Base-by-base conservation (phyloP, 176 grass and related monocot species). In the Bromus sterilis region DNA sequence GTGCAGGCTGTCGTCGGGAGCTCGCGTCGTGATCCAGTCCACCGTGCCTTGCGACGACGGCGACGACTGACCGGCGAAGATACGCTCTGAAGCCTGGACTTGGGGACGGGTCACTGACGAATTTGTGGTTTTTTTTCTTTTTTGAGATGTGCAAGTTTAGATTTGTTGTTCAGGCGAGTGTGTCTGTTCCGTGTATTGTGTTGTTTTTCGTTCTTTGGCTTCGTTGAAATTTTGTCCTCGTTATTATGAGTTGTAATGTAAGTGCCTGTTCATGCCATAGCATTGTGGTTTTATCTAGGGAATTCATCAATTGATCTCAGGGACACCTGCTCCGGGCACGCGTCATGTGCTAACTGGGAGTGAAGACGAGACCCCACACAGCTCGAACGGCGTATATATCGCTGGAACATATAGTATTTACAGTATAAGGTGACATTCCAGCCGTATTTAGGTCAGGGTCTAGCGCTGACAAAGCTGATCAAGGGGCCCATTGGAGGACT, bases 1-100 rank as follows among this genome's bases (percentile, higher is more conserved):
- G 4, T 83, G 85, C 94, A 97, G 94, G 91, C 71, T 97, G 39
- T 86, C 89, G 11, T 97, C 94, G 15, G 94, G 94, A 80, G 94
- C 94, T 34, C 88, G 91, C 4, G 94, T 97, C 12, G 88, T 97
- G 29, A 97, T 97, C 68, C 94, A 89, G 77, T 94, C 80, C 71
- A 97, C 82, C 33, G 79, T 89, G 62, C 91, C 86, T 23, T 97
- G 78, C 75, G 83, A 79, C 34, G 87, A 90, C 20, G 58, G 63
- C 0, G 86, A 91, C 20, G n/a, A n/a, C n/a, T n/a, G n/a, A n/a
- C n/a, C n/a, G n/a, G n/a, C n/a, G 78, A 97, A 48, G 84, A 71
- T 79, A 24, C 48, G 6, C 4, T 83, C 81, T 33, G 77, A 87
- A 28, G 13, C 25, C 7, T 86, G 12, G 33, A 11, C 32, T 81